Base-by-base conservation (phyloP, 257 asterid species). In the Coffea eugenioides region DNA sequence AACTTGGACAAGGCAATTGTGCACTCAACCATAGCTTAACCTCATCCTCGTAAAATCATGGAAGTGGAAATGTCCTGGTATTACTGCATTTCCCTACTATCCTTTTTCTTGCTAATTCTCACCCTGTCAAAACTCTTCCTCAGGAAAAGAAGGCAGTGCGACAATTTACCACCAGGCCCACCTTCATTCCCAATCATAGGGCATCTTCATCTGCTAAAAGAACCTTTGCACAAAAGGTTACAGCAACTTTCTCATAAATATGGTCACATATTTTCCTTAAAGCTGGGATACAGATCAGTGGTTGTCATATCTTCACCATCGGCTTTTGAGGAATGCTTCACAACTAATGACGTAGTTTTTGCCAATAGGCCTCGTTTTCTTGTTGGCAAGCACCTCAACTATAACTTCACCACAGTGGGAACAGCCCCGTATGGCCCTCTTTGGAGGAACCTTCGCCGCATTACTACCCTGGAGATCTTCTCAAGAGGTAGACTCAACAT, bases 351-450 rank as follows among this genome's bases (percentile, higher is more conserved):
- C 39, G 45, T 80, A 46, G 69, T 25, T 67, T 81, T 81, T 69
- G 69, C 77, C 6, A 81, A 75, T n/a, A 57, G 84, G 77, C 80
- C 80, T 3, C 34, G 62, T 57, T 74, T 75, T 67, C 80, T 80
- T 20, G 51, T 67, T 5, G 83, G 76, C n/a, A 75, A 57, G 45
- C 80, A 76, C 78, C 76, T 81, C 67, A 81, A 75, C 54, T 81
- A 81, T 61, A 81, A 81, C 80, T 81, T 52, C 75, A 75, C 80
- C 48, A 80, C 80, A 20, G 48, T 80, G 2, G 71, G 80, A 12
- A 80, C 80, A 10, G 75, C 80, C 21, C 80, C 83, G 4, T 80
- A 80, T 61, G 80, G 80, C 61, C 69, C 79, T 39, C 80, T 52
- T 48, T 80, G 83, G 83, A 31, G 71, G 11, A 74, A n/a, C 76